These are phyloP conservation scores for Gnaphalium uliginosum DNA, from an alignment of 129 eudicot species.

Conservation along the genomic window DNA sequence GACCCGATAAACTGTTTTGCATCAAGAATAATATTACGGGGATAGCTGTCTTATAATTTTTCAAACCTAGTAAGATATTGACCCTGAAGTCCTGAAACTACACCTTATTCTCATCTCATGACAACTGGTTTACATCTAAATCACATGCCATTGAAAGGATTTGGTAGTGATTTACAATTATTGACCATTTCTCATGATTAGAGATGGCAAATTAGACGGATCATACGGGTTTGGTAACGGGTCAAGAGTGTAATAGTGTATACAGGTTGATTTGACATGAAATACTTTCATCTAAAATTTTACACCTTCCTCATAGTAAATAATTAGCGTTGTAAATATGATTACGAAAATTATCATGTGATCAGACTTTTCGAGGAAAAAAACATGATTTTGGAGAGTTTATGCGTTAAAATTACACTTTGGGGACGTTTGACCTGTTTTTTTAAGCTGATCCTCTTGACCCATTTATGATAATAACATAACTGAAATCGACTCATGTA, in stretches of 20 bases:
- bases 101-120: slow-evolving; percentile 12
- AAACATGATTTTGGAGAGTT: background rate
- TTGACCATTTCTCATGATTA: slow-evolving; percentile 3
- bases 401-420: background rate
- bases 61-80: background rate
- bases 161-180: slow-evolving; percentile 17
- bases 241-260: background rate
- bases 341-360: background rate
- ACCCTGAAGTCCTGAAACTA: background rate
- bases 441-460: background rate
- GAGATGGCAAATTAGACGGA: background rate
- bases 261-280: background rate
- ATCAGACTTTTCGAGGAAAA: background rate
- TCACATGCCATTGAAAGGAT: slow-evolving; percentile 27
- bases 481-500: background rate
- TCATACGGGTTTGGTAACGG: background rate
- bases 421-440: background rate
- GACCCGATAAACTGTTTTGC: slow-evolving; percentile 22
- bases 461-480: background rate
- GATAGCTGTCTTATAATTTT: slow-evolving; percentile 20
- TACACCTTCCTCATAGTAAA: background rate
- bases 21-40: slow-evolving; percentile 19
- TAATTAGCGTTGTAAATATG: background rate
- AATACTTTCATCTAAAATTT: background rate
- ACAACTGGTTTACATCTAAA: slow-evolving; percentile 26